A percentile compares a stretch with the other conserved stretches of the same genome.
phyloP scores from a whole-genome alignment of 345 rosid genomes.

The Syzygium jambos region DNA sequence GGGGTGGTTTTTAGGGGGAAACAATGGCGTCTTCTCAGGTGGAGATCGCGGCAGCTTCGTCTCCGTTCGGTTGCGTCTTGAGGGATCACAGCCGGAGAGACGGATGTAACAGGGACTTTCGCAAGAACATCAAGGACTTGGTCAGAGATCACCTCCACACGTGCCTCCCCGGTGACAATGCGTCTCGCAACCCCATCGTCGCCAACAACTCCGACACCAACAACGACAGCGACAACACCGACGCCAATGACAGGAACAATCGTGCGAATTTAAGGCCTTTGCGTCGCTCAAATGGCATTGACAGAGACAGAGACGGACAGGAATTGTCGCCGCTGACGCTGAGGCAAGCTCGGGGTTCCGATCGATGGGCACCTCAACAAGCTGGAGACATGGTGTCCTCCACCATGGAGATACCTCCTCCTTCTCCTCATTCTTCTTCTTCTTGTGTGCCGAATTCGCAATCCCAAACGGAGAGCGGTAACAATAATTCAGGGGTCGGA shows the following conservation, averaged over 20 bases:
- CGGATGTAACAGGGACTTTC: conserved; percentile 2
- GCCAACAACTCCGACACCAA: neutral
- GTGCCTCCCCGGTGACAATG: conserved; percentile 9
- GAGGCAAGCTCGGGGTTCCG: conserved; percentile 16
- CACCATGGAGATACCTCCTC: conserved; percentile 8
- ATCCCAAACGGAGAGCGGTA: neutral
- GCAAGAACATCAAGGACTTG: conserved; percentile 21
- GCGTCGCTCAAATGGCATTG: neutral
- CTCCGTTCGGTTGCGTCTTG: conserved; percentile 51
- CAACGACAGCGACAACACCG: neutral
- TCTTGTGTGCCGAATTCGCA: neutral
- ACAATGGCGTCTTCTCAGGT: conserved; percentile 76
- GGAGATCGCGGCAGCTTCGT: conserved; percentile 40
- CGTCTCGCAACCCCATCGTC: neutral
- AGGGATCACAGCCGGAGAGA: conserved; percentile 44
- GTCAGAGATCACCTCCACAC: conserved; percentile 49
- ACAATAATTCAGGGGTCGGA: neutral
- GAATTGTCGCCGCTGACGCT: neutral
- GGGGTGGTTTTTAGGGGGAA: neutral
- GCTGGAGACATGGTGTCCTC: conserved; percentile 26
- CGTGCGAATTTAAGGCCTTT: neutral
- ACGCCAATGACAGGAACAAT: neutral
- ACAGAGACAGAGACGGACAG: neutral
- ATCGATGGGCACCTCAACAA: conserved; percentile 37
- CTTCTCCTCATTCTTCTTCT: neutral